Evolutionary conservation across 2,329 filamentous ascomycete genomes (phyloP).

Genomic region (Xylaria sp.): DNA sequence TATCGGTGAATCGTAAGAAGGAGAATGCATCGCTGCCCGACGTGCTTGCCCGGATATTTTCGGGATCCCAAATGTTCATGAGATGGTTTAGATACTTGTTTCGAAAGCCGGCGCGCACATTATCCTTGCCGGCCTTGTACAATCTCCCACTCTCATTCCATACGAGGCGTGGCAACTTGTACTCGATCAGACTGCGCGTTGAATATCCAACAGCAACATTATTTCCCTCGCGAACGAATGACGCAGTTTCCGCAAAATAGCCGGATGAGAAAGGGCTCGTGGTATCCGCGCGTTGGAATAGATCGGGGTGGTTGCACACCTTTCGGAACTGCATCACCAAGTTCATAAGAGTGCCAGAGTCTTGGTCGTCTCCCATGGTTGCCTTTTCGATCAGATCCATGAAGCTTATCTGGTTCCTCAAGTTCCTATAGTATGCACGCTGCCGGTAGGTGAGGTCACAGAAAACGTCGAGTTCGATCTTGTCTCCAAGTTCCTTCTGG

Average conservation of each 20-base stretch:
- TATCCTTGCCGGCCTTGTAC: conserved; percentile 77
- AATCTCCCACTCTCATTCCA: conserved; percentile 84
- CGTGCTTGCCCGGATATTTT: conserved; percentile 76
- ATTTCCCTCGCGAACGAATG: conserved; percentile 88
- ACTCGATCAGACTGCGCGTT: conserved; percentile 86
- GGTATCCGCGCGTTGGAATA: conserved; percentile 95
- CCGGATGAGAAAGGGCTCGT: conserved; percentile 84
- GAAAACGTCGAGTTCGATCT: conserved; percentile 96
- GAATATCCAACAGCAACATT: conserved; percentile 87
- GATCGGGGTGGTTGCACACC: conserved; percentile 97
- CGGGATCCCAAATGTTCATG: conserved; percentile 90
- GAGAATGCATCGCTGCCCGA: conserved; percentile 77
- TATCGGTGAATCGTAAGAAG: conserved; percentile 88
- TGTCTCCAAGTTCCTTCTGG: conserved; percentile 98
- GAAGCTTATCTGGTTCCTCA: conserved; percentile 97
- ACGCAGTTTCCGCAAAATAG: conserved; percentile 94
- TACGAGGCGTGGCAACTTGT: conserved; percentile 82
- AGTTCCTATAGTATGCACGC: conserved; percentile 88
- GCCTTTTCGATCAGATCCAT: conserved; percentile 99
- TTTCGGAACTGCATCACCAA: conserved; percentile 99
- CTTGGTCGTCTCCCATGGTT: conserved; percentile 90
- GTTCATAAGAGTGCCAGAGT: conserved; percentile 97
- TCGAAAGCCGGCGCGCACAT: conserved; percentile 80
- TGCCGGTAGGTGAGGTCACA: conserved; percentile 97
- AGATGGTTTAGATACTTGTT: conserved; percentile 80